These are phyloP conservation scores for Emergomyces africanus DNA, from an alignment of 2,329 filamentous ascomycete genomes.

Conservation along the genomic window DNA sequence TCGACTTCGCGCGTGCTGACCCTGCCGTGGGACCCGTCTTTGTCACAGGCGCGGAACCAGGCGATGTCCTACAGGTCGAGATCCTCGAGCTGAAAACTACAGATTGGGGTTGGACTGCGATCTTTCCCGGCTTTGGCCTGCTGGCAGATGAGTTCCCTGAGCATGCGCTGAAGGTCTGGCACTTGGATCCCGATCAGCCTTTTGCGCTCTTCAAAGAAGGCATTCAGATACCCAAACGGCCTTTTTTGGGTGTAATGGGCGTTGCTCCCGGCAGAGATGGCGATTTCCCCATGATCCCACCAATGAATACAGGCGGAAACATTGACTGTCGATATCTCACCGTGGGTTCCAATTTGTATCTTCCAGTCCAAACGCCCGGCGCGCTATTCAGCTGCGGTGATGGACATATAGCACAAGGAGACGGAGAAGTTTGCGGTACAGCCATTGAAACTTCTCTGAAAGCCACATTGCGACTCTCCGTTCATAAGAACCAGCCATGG, in stretches of 20 bases:
- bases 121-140: slow-evolving; percentile 40
- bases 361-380: slow-evolving; percentile 38
- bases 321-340: slow-evolving; percentile 41
- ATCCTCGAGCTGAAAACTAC: slow-evolving; percentile 35
- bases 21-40: slow-evolving; percentile 41
- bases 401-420: slow-evolving; percentile 42
- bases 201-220: slow-evolving; percentile 36
- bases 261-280: slow-evolving; percentile 35
- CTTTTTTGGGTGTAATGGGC: slow-evolving; percentile 42
- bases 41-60: slow-evolving; percentile 37
- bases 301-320: slow-evolving; percentile 41
- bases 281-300: slow-evolving; percentile 39
- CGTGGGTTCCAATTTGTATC: slow-evolving; percentile 35
- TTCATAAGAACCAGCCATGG: slow-evolving; percentile 36
- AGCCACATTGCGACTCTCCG: slow-evolving; percentile 36
- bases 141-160: slow-evolving; percentile 37
- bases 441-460: slow-evolving; percentile 43
- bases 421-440: slow-evolving; percentile 44
- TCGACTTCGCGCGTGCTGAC: slow-evolving; percentile 33
- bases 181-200: slow-evolving; percentile 27
- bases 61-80: slow-evolving; percentile 41
- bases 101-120: slow-evolving; percentile 42
- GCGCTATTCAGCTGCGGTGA: slow-evolving; percentile 44
- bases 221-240: slow-evolving; percentile 37
- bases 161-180: slow-evolving; percentile 37